These are phyloP conservation scores for Fusarium setosum DNA, from an alignment of 2,329 filamentous ascomycete genomes.

Conservation along the genomic window DNA sequence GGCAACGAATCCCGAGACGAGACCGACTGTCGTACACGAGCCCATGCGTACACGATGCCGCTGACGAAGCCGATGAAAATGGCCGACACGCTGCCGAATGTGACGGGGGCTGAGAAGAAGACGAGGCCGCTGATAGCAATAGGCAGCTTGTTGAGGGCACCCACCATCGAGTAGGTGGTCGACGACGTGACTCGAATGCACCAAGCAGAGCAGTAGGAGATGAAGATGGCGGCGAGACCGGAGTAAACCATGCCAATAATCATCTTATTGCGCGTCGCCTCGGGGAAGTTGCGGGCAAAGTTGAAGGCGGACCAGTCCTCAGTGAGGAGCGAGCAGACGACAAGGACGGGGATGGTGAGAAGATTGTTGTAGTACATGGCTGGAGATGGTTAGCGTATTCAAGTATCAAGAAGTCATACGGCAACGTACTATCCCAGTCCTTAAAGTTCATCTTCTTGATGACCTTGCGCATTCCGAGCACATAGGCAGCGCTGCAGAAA, in stretches of 20 bases:
- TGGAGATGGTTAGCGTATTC: slow-evolving; percentile 56
- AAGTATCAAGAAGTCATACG: slow-evolving; percentile 3
- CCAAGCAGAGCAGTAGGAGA: slow-evolving; percentile 99
- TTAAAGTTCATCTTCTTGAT: slow-evolving; percentile 99
- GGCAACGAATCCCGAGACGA: slow-evolving; percentile 74
- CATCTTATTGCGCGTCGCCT: slow-evolving; percentile 81
- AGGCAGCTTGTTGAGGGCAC: slow-evolving; percentile 96
- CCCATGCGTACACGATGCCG: slow-evolving; percentile 84
- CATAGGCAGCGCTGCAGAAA: slow-evolving; percentile 89
- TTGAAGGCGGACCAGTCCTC: slow-evolving; percentile 95
- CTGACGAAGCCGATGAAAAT: slow-evolving; percentile 93
- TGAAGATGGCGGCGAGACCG: slow-evolving; percentile 92
- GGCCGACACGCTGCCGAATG: slow-evolving; percentile 89
- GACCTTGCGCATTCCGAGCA: slow-evolving; percentile 95
- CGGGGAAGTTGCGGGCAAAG: slow-evolving; percentile 87
- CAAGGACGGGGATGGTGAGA: slow-evolving; percentile 91
- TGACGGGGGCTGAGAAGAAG: slow-evolving; percentile 96
- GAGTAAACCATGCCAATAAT: slow-evolving; percentile 93
- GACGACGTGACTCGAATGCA: slow-evolving; percentile 97
- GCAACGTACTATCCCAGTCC: slow-evolving; percentile 93
- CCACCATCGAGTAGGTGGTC: slow-evolving; percentile 99
- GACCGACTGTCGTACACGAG: slow-evolving; percentile 77
- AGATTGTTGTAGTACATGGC: slow-evolving; percentile 99
- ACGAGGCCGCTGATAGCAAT: slow-evolving; percentile 92
- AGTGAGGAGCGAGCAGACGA: slow-evolving; percentile 81